Evolutionary conservation across 768 basidiomycete species (phyloP).

Genomic region (Boletus tylopilopsis): DNA sequence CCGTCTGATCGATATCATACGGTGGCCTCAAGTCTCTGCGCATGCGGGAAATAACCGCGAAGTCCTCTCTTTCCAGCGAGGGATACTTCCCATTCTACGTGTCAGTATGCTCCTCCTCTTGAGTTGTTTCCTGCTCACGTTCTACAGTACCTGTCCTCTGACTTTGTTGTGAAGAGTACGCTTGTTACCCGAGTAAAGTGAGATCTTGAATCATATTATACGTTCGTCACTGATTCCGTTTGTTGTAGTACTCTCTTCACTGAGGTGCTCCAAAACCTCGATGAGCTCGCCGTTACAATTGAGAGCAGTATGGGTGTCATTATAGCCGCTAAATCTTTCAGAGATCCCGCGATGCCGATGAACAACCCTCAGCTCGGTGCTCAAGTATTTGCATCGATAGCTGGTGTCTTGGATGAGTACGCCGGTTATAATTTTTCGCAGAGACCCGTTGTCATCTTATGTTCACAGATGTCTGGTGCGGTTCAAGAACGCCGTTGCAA

Average conservation of each 20-base stretch:
- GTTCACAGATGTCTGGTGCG: slow-evolving; percentile 48
- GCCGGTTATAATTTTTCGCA: slow-evolving; percentile 12
- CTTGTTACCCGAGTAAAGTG: slow-evolving; percentile 50
- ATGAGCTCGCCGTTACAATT: slow-evolving; percentile 38
- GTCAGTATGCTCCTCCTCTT: slow-evolving; percentile 27
- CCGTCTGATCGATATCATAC: slow-evolving; percentile 48
- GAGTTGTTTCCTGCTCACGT: neutral
- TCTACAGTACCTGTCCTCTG: slow-evolving; percentile 54
- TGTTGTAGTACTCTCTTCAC: slow-evolving; percentile 41
- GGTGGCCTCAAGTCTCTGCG: slow-evolving; percentile 40
- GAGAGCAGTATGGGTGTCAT: slow-evolving; percentile 37
- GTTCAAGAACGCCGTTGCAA: slow-evolving; percentile 52
- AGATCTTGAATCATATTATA: slow-evolving; percentile 4
- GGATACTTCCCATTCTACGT: slow-evolving; percentile 49
- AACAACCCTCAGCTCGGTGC: slow-evolving; percentile 30
- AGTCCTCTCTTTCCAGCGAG: slow-evolving; percentile 56
- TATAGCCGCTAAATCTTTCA: slow-evolving; percentile 31
- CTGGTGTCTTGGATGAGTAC: slow-evolving; percentile 51
- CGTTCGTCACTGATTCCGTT: slow-evolving; percentile 6
- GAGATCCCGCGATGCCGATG: slow-evolving; percentile 18
- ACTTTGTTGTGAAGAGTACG: slow-evolving; percentile 56
- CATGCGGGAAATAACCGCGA: slow-evolving; percentile 32
- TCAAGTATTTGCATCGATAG: slow-evolving; percentile 44
- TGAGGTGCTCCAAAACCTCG: slow-evolving; percentile 43
- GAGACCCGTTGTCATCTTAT: slow-evolving; percentile 13